These are phyloP conservation scores for Herpetomonas samuelpessoai DNA, from an alignment of 208 protist species.

Conservation along the genomic window DNA sequence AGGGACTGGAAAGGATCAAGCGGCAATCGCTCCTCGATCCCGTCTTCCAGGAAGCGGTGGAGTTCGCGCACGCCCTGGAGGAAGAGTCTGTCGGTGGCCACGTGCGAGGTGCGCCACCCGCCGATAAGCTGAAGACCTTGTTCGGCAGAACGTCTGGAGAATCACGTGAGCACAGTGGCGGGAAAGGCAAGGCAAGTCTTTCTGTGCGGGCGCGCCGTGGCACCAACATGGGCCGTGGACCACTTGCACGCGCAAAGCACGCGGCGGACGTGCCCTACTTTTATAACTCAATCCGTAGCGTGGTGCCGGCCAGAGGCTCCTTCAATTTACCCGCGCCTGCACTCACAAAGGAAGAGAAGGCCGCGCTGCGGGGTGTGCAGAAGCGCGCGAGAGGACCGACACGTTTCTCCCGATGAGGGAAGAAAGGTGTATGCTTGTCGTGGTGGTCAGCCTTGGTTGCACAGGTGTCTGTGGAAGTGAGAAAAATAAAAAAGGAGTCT, in stretches of 20 bases:
- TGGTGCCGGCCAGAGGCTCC: conserved; percentile 57
- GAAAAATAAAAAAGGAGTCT: no score
- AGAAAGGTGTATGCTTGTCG: conserved; percentile 5
- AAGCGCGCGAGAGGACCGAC: conserved; percentile 16
- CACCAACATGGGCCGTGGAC: conserved; percentile 13
- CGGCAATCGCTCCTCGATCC: conserved; percentile 64
- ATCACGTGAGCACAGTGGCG: no score
- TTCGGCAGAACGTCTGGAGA: no score
- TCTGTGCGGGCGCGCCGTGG: not conserved
- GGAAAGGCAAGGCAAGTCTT: not conserved
- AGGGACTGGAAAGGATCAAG: conserved; percentile 70
- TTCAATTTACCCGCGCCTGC: conserved; percentile 67
- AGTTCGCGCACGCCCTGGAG: conserved; percentile 49
- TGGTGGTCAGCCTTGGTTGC: not conserved
- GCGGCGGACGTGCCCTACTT: conserved; percentile 76
- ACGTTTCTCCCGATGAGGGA: conserved; percentile 25
- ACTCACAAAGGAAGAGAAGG: conserved; percentile 38
- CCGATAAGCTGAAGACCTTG: not conserved
- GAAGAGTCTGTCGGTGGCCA: conserved; percentile 34
- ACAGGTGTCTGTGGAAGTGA: no score
- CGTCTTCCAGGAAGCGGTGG: conserved; percentile 68
- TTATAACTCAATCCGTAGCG: conserved; percentile 48
- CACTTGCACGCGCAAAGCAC: conserved; percentile 28
- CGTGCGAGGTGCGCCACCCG: conserved; percentile 16
- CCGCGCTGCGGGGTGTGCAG: conserved; percentile 20